Base-by-base conservation (phyloP, 768 basidiomycete species). In the Pleurotus giganteus region DNA sequence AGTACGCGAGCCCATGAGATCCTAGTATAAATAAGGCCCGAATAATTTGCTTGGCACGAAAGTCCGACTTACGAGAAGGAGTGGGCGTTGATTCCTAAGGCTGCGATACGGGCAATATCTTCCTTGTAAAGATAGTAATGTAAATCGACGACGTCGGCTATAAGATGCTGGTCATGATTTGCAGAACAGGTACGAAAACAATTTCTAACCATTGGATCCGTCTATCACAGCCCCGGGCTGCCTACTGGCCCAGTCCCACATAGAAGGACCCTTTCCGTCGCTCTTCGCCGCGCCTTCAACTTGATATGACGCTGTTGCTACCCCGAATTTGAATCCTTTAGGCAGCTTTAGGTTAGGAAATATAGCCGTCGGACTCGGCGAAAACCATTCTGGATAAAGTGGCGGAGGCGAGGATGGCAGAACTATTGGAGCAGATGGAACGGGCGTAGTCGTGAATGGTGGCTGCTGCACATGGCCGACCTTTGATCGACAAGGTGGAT, bases 81-180 rank as follows among this genome's bases (percentile, higher is more conserved):
- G 61, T 80, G 77, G 4, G 77, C 76, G 56, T 78, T 83, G 12
- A 79, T 65, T 21, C 80, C 81, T 28, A 82, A 66, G 1, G 79
- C 76, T 46, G 77, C 75, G 4, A 78, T 69, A n/a, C 81, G 66
- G 1, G 77, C 70, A 3, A 75, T 70, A 57, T 81, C 80, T 63
- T 77, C 74, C 58, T 82, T 82, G 64, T 81, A 82, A 36, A 81
- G 66, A 55, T 68, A 80, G 57, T 82, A 81, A 36, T 80, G 76
- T 15, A 81, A 62, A 60, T 78, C 78, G 5, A 77, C 70, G 28
- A 80, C 63, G 58, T 79, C 79, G 52, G 71, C 78, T 79, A 26
- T 26, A 21, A 41, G 23, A 31, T 31, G 34, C 34, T 26, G n/a
- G 39, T 13, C 43, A 42, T 24, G 4, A 46, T 15, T 1, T 12